Percentiles rank a stretch among this genome's conserved stretches.
Conservation (phyloP, 192 early-diverging fungal genomes). For the Helicostylum pulchrum region DNA sequence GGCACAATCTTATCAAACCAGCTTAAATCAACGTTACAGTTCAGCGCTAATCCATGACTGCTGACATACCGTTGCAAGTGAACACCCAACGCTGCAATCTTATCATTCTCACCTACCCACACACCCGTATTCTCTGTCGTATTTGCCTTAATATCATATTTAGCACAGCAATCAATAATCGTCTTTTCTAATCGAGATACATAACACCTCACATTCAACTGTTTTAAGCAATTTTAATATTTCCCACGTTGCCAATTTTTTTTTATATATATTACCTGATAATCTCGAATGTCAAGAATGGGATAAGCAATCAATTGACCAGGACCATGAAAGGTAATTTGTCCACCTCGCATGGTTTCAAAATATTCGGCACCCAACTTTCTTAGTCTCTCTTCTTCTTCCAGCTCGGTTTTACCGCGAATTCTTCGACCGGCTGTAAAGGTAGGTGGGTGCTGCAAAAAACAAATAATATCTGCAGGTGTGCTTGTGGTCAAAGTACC, state of each 20-base stretch:
- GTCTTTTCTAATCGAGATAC: slow-evolving; percentile 75
- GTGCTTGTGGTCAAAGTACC: slow-evolving; percentile 19
- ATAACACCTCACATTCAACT: slow-evolving; percentile 72
- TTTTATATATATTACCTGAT: slow-evolving; percentile 44
- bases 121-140: slow-evolving; percentile 84
- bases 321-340: slow-evolving; percentile 96
- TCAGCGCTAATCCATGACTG: slow-evolving; percentile 91
- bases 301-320: slow-evolving; percentile 97
- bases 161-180: slow-evolving; percentile 68
- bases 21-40: slow-evolving; percentile 83
- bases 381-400: slow-evolving; percentile 51
- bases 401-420: slow-evolving; percentile 46
- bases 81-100: slow-evolving; percentile 91
- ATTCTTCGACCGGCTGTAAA: slow-evolving; percentile 90
- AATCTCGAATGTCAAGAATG: slow-evolving; percentile 73
- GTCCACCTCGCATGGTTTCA: slow-evolving; percentile 83
- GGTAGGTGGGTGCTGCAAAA: slow-evolving; percentile 84
- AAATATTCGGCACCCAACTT: slow-evolving; percentile 69
- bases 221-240: background rate
- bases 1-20: slow-evolving; percentile 92
- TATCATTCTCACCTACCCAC: slow-evolving; percentile 79
- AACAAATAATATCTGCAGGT: slow-evolving; percentile 46
- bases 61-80: slow-evolving; percentile 87
- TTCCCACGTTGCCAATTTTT: background rate
- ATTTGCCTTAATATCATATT: slow-evolving; percentile 62